These are phyloP conservation scores for Lactarius psammicola DNA, from an alignment of 768 basidiomycete genomes.

Conservation along the genomic window DNA sequence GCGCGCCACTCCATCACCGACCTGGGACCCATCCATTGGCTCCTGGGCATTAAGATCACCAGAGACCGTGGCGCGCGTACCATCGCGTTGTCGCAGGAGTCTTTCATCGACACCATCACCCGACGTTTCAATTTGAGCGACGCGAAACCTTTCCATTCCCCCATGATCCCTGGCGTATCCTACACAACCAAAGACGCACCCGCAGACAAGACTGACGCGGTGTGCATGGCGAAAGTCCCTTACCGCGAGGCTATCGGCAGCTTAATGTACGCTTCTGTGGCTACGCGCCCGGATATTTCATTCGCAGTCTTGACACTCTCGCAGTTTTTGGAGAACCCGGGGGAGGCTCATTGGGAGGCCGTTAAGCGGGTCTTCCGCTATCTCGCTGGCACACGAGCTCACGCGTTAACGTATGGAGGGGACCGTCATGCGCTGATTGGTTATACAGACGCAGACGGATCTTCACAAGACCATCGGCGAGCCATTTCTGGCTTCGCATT, in stretches of 20 bases:
- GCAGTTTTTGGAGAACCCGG: not conserved
- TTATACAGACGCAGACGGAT: not conserved
- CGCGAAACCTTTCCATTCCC: slow-evolving; percentile 17
- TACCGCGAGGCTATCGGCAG: slow-evolving; percentile 36
- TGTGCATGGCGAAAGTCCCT: slow-evolving; percentile 32
- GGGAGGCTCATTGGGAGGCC: slow-evolving; percentile 3
- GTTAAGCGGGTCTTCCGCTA: not conserved
- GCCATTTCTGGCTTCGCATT: not conserved
- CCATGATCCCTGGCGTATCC: slow-evolving; percentile 9
- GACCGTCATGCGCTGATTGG: not conserved
- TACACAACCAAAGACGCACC: not conserved
- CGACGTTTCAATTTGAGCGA: slow-evolving; percentile 17
- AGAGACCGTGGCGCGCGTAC: slow-evolving; percentile 28
- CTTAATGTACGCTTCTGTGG: slow-evolving; percentile 37
- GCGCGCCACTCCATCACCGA: slow-evolving; percentile 28
- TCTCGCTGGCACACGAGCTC: not conserved
- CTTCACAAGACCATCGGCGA: not conserved
- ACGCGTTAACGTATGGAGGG: not conserved
- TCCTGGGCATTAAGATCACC: slow-evolving; percentile 36
- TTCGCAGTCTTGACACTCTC: slow-evolving; percentile 32
- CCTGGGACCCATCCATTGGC: slow-evolving; percentile 33
- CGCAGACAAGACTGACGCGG: slow-evolving; percentile 15
- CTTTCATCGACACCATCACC: slow-evolving; percentile 31
- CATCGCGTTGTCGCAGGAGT: too few species aligned
- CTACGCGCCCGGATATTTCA: slow-evolving; percentile 39